A percentile compares a stretch with the other conserved stretches of the same genome.
phyloP scores from a whole-genome alignment of 495 filamentous ascomycete genomes.

The Podospora pseudocomata region DNA sequence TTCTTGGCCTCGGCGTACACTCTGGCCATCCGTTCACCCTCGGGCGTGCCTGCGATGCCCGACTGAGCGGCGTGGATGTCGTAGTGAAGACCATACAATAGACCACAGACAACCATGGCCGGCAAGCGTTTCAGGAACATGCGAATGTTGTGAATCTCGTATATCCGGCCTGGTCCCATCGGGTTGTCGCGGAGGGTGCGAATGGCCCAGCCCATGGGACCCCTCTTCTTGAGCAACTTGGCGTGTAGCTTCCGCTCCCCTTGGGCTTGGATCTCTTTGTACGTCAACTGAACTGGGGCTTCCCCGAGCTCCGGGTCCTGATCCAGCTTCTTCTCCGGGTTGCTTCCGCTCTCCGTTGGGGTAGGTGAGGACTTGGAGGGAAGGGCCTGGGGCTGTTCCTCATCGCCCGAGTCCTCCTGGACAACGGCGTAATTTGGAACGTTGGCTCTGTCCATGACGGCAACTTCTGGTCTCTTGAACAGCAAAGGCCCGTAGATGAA shows the following conservation, averaged over 20 bases:
- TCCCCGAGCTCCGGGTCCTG: conserved; percentile 35
- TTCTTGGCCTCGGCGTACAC: conserved; percentile 59
- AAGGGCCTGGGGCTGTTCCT: conserved; percentile 17
- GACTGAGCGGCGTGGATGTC: conserved; percentile 68
- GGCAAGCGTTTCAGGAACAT: conserved; percentile 57
- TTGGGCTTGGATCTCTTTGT: conserved; percentile 54
- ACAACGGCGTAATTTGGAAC: conserved; percentile 54
- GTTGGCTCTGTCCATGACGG: conserved; percentile 33
- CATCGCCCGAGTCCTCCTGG: conserved; percentile 44
- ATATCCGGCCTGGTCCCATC: conserved; percentile 61
- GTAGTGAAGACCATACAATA: conserved; percentile 66
- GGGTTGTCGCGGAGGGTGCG: conserved; percentile 65
- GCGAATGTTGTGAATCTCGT: conserved; percentile 63
- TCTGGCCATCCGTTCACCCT: conserved; percentile 57
- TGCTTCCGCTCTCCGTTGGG: conserved; percentile 17
- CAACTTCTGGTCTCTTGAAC: conserved; percentile 45
- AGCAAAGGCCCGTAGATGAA: conserved; percentile 56
- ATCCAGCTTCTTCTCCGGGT: conserved; percentile 45
- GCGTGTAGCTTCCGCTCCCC: conserved; percentile 49
- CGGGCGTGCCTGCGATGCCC: conserved; percentile 60
- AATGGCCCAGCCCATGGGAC: conserved; percentile 70
- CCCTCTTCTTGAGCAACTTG: conserved; percentile 52
- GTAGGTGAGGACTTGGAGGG: conserved; percentile 21
- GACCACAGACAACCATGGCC: conserved; percentile 51
- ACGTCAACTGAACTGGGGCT: conserved; percentile 37